phyloP scores from a whole-genome alignment of 2,329 filamentous ascomycete species.

The Apiospora koreana region DNA sequence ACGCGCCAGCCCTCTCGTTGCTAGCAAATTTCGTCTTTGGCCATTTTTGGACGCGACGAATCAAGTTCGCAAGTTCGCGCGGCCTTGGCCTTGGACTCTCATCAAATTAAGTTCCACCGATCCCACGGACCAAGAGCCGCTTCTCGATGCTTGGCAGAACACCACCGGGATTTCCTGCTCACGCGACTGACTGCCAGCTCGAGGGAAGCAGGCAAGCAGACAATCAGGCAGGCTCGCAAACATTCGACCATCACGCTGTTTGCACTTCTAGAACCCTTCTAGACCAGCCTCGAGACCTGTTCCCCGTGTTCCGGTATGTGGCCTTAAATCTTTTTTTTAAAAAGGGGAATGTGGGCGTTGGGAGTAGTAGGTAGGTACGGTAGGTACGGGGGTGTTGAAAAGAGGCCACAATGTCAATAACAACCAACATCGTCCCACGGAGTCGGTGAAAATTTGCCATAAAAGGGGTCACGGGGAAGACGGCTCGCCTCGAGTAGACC shows the following conservation, averaged over 20 bases:
- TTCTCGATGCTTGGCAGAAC: constrained; percentile 1
- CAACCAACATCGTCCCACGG: not conserved
- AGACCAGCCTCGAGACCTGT: not conserved
- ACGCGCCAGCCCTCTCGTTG: not conserved
- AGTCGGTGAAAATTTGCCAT: not conserved
- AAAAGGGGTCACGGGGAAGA: not conserved
- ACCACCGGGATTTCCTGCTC: constrained; percentile 1
- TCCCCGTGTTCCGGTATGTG: not conserved
- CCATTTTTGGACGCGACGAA: not conserved
- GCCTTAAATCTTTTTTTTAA: not conserved
- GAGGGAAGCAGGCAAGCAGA: too few relatives aligned
- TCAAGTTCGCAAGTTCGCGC: too few relatives aligned
- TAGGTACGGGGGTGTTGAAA: not conserved
- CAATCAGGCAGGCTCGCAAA: not conserved
- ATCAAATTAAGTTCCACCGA: constrained; percentile 1
- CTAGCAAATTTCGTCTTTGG: not conserved
- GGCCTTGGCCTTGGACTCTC: not conserved
- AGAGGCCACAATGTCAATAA: not conserved
- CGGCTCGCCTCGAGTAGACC: not conserved
- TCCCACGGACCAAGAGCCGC: constrained; percentile 2
- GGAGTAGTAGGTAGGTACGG: too few relatives aligned
- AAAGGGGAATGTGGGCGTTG: not conserved
- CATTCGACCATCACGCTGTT: not conserved
- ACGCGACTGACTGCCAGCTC: not conserved
- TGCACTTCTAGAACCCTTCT: not conserved